These are phyloP conservation scores for Salvia sclarea DNA, from an alignment of 305 asterid genomes.

Conservation along the genomic window DNA sequence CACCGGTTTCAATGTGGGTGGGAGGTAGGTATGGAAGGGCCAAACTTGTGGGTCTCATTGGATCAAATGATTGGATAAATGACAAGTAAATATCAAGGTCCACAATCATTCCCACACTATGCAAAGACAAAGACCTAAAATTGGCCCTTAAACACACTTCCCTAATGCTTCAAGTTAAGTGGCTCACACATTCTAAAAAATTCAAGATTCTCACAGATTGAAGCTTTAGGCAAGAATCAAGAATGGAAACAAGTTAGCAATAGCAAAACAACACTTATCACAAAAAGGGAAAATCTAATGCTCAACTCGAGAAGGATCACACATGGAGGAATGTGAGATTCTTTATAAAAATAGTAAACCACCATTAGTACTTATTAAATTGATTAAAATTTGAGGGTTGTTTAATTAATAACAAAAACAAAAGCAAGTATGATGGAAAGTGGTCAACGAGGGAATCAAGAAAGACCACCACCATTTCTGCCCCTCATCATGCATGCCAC, in stretches of 20 bases:
- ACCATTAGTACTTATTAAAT: no score
- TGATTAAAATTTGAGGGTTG: no score
- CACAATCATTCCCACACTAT: slow-evolving; percentile 53
- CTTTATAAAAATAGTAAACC: background rate
- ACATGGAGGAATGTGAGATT: background rate
- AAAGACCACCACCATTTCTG: slow-evolving; percentile 59
- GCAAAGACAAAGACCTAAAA: slow-evolving; percentile 41
- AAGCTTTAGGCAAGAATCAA: background rate
- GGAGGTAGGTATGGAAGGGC: slow-evolving; percentile 56
- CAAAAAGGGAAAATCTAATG: slow-evolving; percentile 9
- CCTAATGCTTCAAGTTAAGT: slow-evolving; percentile 27
- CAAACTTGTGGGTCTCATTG: slow-evolving; percentile 46
- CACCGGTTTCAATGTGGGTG: slow-evolving; percentile 48
- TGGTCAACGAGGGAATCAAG: slow-evolving; percentile 44
- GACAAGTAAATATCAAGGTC: slow-evolving; percentile 56
- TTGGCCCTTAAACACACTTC: slow-evolving; percentile 31
- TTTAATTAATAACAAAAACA: slow-evolving; percentile 5
- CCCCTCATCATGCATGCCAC: slow-evolving; percentile 42
- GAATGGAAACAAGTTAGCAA: background rate
- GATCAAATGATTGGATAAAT: slow-evolving; percentile 74
- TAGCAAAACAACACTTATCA: slow-evolving; percentile 15
- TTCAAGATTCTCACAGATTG: slow-evolving; percentile 13
- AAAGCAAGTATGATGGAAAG: slow-evolving; percentile 38
- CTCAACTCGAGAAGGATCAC: slow-evolving; percentile 42
- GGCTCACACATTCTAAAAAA: slow-evolving; percentile 35